A percentile compares a stretch with the other conserved stretches of the same genome.
Conservation (phyloP, 163 green algal genomes). For the Prototheca cutis region DNA sequence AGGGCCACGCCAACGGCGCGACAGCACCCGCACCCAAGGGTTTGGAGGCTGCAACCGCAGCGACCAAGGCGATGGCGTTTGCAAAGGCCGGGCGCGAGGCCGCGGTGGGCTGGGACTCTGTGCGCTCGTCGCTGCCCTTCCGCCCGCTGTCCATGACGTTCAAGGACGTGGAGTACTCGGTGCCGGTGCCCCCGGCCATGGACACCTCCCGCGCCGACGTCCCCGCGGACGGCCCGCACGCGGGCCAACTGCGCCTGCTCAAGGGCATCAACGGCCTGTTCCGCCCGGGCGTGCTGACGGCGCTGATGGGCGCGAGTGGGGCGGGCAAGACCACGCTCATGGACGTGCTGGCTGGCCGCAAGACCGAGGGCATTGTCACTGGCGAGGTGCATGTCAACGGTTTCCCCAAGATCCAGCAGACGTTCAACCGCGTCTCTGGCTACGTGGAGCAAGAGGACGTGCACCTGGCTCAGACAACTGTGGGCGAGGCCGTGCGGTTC, state of each 20-base stretch:
- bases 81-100: neutral
- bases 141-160: conserved; percentile 35
- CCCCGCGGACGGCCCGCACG: conserved; percentile 12
- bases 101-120: neutral
- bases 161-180: conserved; percentile 37
- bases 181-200: conserved; percentile 29
- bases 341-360: conserved; percentile 58
- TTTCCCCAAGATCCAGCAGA: conserved; percentile 46
- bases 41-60: too few species aligned
- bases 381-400: conserved; percentile 47
- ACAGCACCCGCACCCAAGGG: too few species aligned
- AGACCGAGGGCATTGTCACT: conserved; percentile 42
- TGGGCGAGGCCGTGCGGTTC: conserved; percentile 56
- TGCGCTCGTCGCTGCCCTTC: conserved; percentile 35
- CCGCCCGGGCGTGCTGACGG: conserved; percentile 55
- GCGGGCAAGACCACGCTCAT: conserved; percentile 74
- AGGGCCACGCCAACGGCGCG: too few species aligned
- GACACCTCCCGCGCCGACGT: conserved; percentile 6
- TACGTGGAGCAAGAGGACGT: conserved; percentile 64
- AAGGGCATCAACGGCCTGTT: conserved; percentile 52
- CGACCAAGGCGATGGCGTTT: neutral
- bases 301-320: conserved; percentile 61
- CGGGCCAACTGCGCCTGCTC: conserved; percentile 51
- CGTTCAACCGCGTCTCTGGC: conserved; percentile 48
- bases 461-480: conserved; percentile 41